Evolutionary conservation across 139 green algal species (phyloP).

Genomic region (Chlorella sorokiniana): DNA sequence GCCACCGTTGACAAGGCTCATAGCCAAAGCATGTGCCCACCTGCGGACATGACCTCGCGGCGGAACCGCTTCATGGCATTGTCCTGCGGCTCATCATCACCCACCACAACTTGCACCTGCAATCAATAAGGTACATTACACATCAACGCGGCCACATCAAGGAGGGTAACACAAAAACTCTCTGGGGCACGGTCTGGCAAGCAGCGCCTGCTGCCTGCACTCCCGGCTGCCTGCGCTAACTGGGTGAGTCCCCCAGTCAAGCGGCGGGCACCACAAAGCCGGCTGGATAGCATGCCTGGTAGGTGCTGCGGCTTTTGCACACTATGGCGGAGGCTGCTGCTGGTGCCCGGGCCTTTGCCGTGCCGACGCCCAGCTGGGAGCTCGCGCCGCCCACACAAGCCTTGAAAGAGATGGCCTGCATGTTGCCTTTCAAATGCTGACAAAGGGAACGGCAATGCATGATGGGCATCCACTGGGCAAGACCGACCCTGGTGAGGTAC

Average conservation of each 20-base stretch:
- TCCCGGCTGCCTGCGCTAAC: too few relatives aligned
- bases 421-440: background rate
- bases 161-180: too few relatives aligned
- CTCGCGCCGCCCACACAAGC: background rate
- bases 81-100: constrained; percentile 46
- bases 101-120: constrained; percentile 44
- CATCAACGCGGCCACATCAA: too few relatives aligned
- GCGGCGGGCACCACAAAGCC: too few relatives aligned
- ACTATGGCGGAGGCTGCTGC: constrained; percentile 4
- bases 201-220: too few relatives aligned
- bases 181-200: too few relatives aligned
- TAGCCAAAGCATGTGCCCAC: background rate
- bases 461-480: too few relatives aligned
- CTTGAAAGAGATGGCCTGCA: background rate
- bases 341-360: background rate
- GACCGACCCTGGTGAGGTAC: too few relatives aligned
- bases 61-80: constrained; percentile 48
- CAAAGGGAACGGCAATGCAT: too few relatives aligned
- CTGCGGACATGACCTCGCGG: constrained; percentile 41
- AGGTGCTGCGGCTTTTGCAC: constrained; percentile 1
- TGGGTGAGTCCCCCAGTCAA: too few relatives aligned
- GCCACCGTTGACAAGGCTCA: background rate
- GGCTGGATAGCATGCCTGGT: background rate
- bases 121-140: too few relatives aligned
- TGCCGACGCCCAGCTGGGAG: too few relatives aligned